Evolutionary conservation across 169 alveolate species (phyloP).

Genomic region (Hepatocystis sp.): DNA sequence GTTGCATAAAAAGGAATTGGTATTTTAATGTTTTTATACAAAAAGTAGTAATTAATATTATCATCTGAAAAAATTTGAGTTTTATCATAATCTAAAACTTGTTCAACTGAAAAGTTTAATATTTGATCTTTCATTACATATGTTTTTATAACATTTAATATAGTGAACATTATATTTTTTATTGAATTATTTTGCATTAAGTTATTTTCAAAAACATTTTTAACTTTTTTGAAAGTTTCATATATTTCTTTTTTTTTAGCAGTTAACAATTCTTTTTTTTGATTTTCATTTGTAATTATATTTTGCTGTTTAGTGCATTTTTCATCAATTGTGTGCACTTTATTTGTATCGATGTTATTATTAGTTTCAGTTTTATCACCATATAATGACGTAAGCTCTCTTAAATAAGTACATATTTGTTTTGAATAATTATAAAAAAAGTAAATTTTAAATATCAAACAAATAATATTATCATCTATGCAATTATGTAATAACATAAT

Average conservation of each 20-base stretch:
- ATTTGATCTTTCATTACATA: conserved; percentile 42
- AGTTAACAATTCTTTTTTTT: conserved; percentile 22
- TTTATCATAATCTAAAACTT: conserved; percentile 53
- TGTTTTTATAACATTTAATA: conserved; percentile 66
- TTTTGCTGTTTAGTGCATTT: neutral
- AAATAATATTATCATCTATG: conserved; percentile 30
- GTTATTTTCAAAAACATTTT: conserved; percentile 49
- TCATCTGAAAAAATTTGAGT: conserved; percentile 45
- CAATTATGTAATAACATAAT: conserved; percentile 19
- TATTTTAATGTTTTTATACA: conserved; percentile 58
- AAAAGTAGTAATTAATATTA: conserved; percentile 39
- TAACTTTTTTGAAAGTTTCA: conserved; percentile 68
- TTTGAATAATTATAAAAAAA: conserved; percentile 48
- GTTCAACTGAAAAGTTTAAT: conserved; percentile 63
- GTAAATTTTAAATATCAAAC: conserved; percentile 42
- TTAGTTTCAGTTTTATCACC: conserved; percentile 6
- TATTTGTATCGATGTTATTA: neutral
- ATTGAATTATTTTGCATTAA: conserved; percentile 48
- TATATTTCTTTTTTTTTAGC: conserved; percentile 61
- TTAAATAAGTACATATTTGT: conserved; percentile 40
- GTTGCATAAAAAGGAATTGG: conserved; percentile 66
- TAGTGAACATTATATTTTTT: conserved; percentile 63
- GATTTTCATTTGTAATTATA: conserved; percentile 12
- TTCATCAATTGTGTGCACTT: conserved; percentile 1
- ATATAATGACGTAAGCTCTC: conserved; percentile 22